A percentile compares a stretch with the other conserved stretches of the same genome.
Conservation (phyloP, 2,329 filamentous ascomycete genomes). For the Cephalotrichum gorgonifer region DNA sequence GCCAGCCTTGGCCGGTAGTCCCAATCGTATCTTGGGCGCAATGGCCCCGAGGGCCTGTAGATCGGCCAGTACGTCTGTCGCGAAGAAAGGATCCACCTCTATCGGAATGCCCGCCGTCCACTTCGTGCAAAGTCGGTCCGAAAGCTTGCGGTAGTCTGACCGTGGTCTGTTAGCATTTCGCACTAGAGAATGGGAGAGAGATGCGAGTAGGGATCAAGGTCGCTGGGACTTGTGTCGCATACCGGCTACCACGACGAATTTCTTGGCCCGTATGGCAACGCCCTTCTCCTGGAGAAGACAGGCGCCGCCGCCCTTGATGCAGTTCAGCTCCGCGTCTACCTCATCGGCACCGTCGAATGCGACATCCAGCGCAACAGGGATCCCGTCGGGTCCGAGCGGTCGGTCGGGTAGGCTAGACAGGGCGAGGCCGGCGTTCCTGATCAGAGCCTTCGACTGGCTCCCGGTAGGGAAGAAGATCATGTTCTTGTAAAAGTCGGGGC, state of each 20-base stretch:
- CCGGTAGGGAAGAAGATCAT: constrained; percentile 92
- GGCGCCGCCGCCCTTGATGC: constrained; percentile 96
- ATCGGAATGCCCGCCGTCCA: constrained; percentile 80
- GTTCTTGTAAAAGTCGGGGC: constrained; percentile 36
- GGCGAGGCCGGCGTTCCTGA: constrained; percentile 65
- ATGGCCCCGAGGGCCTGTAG: constrained; percentile 64
- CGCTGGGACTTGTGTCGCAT: constrained; percentile 15
- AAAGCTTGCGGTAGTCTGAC: constrained; percentile 80
- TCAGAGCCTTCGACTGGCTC: constrained; percentile 80
- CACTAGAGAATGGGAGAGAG: constrained; percentile 6
- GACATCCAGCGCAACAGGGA: constrained; percentile 59
- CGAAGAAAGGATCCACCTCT: constrained; percentile 81
- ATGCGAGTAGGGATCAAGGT: neutral
- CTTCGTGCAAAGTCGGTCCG: constrained; percentile 57
- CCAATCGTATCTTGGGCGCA: constrained; percentile 60
- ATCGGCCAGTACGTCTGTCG: constrained; percentile 63
- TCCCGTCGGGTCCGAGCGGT: constrained; percentile 39
- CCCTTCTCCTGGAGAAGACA: constrained; percentile 97
- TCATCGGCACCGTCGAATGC: constrained; percentile 96
- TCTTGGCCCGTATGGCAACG: constrained; percentile 72
- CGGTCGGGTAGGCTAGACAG: constrained; percentile 71
- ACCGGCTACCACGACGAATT: constrained; percentile 83
- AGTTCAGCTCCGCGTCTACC: constrained; percentile 87
- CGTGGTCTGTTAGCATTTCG: neutral
- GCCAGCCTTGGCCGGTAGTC: constrained; percentile 66